Evolutionary conservation across 495 filamentous ascomycete species (phyloP), one percentile per base, ranked within the genome.

Genomic region (Neurospora tetrasperma): DNA sequence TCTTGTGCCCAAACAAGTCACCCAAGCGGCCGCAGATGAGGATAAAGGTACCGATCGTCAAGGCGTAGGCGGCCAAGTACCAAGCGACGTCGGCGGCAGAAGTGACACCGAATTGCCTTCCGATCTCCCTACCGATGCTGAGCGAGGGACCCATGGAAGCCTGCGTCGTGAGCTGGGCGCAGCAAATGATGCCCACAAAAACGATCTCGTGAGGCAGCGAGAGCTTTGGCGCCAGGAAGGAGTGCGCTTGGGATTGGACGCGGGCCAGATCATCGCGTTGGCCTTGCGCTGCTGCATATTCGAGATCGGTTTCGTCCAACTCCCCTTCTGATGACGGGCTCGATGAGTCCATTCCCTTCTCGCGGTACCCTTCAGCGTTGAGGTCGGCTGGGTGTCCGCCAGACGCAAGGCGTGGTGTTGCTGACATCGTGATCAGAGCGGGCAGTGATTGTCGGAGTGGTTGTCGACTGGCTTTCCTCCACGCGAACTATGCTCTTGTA

Each of bases 11-110:
- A 74, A 85, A 87, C 1, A 87, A 73, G 72, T 91, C 89, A 27
- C 89, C 89, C 8, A 88, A 79, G 11, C 88, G 84, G 18, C 89
- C 89, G 11, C 85, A 86, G 35, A 90, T 80, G n/a, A 90, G 80
- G 77, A 91, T 90, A 74, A 91, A 91, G 8, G 89, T 89, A 40
- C 89, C 89, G 23, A 88, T 85, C 0, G 89, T 90, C 54, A 91
- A 79, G 40, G 83, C 84, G 77, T 90, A 91, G 0, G 82, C 85
- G 3, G 88, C 88, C 62, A 88, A 79, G 42, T 87, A 86, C 89
- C 89, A 90, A 59, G 81, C 82, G 14, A 85, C 70, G 43, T 81
- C 78, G 1, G 75, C 81, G 1, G 76, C 75, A 41, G 76, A 76
- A 20, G 59, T 42, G n/a, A 71, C 42, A 68, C 74, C 74, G 62